Evolutionary conservation across 2,329 filamentous ascomycete species (phyloP), one percentile per base, ranked within the genome.

Genomic region (Fusarium sp.): DNA sequence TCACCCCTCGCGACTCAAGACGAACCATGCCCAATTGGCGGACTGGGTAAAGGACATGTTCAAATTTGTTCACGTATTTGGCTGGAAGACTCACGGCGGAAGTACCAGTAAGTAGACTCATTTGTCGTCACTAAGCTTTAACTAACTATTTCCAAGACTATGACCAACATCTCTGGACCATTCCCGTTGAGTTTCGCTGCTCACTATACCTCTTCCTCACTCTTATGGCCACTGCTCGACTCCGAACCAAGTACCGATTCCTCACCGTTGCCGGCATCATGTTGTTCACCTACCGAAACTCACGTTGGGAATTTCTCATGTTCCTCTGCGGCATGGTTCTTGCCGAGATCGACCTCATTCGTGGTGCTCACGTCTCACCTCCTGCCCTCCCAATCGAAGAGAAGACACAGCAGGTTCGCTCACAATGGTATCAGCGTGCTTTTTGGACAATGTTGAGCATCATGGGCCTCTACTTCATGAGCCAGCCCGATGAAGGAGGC

Each of bases 91-190:
- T 33, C 83, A 81, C 63, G 84, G 81, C 17, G 85, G 84, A 56
- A 82, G 79, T 40, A 86, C 81, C 49, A 74, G 80, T 82, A 76
- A 74, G 80, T 36, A 20, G 10, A 28, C 5, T 2, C 4, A 11
- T 11, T 8, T 13, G 6, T 22, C 18, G 6, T 36, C 6, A 4
- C 20, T 31, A 5, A 38, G 10, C 13, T 7, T 17, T n/a, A 10
- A 17, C 46, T 55, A 43, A 56, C 43, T 9, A 28, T 44, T 18
- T 28, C 31, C 9, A 53, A 75, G 80, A 76, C 22, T 87, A 88
- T 71, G 86, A 89, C 71, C 81, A 86, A 26, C 88, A 90, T 65
- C 77, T 90, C 24, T 90, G 88, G 88, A 90, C 88, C 7, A 89
- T 90, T 43, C 87, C 88, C 4, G 83, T 88, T 46, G 88, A 90